phyloP scores from a whole-genome alignment of 805 yeast genomes.

The Babjeviella inositovora region DNA sequence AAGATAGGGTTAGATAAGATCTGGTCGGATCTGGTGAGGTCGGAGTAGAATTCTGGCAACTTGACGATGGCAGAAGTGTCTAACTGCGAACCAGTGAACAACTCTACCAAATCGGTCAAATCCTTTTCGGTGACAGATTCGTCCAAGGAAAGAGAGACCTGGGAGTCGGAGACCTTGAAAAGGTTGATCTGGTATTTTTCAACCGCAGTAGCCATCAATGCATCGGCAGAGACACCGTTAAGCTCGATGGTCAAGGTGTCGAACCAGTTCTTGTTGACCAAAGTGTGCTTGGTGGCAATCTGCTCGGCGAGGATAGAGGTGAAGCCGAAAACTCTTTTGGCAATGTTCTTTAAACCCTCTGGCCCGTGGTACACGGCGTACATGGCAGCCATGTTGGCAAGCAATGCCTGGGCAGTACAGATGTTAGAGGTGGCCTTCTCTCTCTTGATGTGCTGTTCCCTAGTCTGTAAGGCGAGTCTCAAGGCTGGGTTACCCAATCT shows the following conservation, averaged over 20 bases:
- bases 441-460: slow-evolving; percentile 96
- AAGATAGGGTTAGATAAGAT: slow-evolving; percentile 65
- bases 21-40: slow-evolving; percentile 35
- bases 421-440: slow-evolving; percentile 97
- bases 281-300: slow-evolving; percentile 25
- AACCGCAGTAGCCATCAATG: slow-evolving; percentile 40
- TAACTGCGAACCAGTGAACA: slow-evolving; percentile 34
- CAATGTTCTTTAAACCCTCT: slow-evolving; percentile 64
- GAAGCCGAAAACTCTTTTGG: slow-evolving; percentile 57
- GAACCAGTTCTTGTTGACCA: slow-evolving; percentile 55
- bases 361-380: slow-evolving; percentile 97
- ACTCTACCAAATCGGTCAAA: slow-evolving; percentile 31
- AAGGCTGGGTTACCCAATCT: slow-evolving; percentile 80
- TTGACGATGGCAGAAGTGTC: slow-evolving; percentile 8
- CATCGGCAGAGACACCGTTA: slow-evolving; percentile 32
- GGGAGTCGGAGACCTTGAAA: slow-evolving; percentile 42
- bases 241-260: slow-evolving; percentile 70
- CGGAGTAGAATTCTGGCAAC: slow-evolving; percentile 33
- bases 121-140: slow-evolving; percentile 67
- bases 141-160: slow-evolving; percentile 75
- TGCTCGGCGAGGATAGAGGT: slow-evolving; percentile 57
- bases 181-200: slow-evolving; percentile 55
- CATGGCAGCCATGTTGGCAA: slow-evolving; percentile 92
- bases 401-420: slow-evolving; percentile 93
- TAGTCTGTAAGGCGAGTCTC: slow-evolving; percentile 88